These are phyloP conservation scores for Paraurostyla sp. DNA, from an alignment of 73 alveolate genomes.

Conservation along the genomic window DNA sequence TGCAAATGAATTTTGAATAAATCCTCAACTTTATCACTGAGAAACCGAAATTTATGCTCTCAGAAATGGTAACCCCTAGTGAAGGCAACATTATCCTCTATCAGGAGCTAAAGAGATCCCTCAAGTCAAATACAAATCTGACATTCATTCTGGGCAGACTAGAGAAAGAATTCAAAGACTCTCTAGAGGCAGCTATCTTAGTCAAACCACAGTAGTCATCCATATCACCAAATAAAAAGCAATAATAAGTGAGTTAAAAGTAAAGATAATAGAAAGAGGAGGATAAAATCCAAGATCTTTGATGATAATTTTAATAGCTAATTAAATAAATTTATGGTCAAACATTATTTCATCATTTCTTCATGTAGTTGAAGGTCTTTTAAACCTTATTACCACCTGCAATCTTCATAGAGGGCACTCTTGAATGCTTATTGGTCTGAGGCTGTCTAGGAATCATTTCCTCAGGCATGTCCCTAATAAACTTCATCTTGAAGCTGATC, in stretches of 20 bases:
- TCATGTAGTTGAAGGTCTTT: too few species aligned
- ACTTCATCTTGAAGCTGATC: conserved; percentile 34
- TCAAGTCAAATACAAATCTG: background rate
- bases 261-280: background rate
- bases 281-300: background rate
- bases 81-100: background rate
- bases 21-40: conserved; percentile 37
- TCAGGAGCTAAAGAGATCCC: background rate
- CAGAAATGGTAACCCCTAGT: background rate
- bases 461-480: background rate
- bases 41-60: background rate
- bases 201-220: background rate
- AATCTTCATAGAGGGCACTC: conserved; percentile 1
- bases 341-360: too few species aligned
- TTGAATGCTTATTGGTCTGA: background rate
- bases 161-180: conserved; percentile 11
- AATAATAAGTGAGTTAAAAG: background rate
- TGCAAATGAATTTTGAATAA: conserved; percentile 16
- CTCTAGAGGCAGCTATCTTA: conserved; percentile 29
- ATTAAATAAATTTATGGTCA: too few species aligned
- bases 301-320: background rate
- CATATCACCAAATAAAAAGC: background rate
- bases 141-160: background rate
- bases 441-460: background rate
- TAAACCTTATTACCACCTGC: too few species aligned